Percentiles rank a stretch among this genome's conserved stretches.
Conservation (phyloP, 2,329 filamentous ascomycete genomes). For the Fusarium sp. region DNA sequence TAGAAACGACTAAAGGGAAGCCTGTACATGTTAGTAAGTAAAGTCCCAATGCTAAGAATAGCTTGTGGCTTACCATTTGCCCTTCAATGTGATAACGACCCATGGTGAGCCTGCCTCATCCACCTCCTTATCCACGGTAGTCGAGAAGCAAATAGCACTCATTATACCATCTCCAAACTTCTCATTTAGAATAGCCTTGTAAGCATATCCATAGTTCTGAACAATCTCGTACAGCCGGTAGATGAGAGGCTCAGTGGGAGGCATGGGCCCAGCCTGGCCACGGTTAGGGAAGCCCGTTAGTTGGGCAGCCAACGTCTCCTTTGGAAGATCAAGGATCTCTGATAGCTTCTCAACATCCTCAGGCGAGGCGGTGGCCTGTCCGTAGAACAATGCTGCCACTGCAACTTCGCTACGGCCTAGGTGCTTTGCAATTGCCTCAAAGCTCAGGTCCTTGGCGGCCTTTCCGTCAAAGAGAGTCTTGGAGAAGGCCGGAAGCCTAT, state of each 20-base stretch:
- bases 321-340: slow-evolving; percentile 69
- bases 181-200: slow-evolving; percentile 95
- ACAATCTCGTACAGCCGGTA: slow-evolving; percentile 94
- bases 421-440: slow-evolving; percentile 78
- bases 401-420: slow-evolving; percentile 86
- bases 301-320: slow-evolving; percentile 66
- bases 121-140: slow-evolving; percentile 92
- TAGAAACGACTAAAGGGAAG: slow-evolving; percentile 50
- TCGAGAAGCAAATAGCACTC: slow-evolving; percentile 93
- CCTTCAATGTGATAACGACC: slow-evolving; percentile 85
- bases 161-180: slow-evolving; percentile 96
- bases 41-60: background rate
- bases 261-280: slow-evolving; percentile 66
- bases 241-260: slow-evolving; percentile 62
- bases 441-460: slow-evolving; percentile 77
- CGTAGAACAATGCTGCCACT: slow-evolving; percentile 90
- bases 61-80: slow-evolving; percentile 76
- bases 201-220: slow-evolving; percentile 96
- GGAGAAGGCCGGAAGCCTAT: slow-evolving; percentile 76
- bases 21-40: slow-evolving; percentile 35
- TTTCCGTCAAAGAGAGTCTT: slow-evolving; percentile 78
- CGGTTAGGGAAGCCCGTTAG: slow-evolving; percentile 82
- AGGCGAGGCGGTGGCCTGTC: slow-evolving; percentile 77
- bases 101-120: slow-evolving; percentile 83
- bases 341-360: slow-evolving; percentile 76